These are phyloP conservation scores for Tylopilus balloui DNA, from an alignment of 768 basidiomycete species.

Conservation along the genomic window DNA sequence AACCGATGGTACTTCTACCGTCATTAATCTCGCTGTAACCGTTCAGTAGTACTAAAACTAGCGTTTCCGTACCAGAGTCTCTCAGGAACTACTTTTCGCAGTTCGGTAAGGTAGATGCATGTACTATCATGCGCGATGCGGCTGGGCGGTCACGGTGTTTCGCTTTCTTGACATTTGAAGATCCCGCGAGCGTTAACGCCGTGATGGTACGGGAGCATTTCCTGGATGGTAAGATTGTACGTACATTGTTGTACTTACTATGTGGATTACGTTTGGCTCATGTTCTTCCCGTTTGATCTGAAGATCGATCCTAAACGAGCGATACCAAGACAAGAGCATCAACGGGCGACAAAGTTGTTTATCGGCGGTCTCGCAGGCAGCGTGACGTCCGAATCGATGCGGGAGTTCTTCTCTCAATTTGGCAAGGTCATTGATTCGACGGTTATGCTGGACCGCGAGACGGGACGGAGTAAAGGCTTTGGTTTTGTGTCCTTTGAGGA, in stretches of 20 bases:
- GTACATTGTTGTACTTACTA: slow-evolving; percentile 35
- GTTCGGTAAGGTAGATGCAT: slow-evolving; percentile 95
- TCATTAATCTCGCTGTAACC: slow-evolving; percentile 34
- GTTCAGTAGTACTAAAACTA: slow-evolving; percentile 43
- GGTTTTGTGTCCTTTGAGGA: slow-evolving; percentile 97
- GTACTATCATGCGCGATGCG: slow-evolving; percentile 98
- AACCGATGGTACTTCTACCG: slow-evolving; percentile 79
- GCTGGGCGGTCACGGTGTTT: slow-evolving; percentile 94
- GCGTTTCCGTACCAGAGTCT: slow-evolving; percentile 47
- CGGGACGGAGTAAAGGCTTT: slow-evolving; percentile 92
- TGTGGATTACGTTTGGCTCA: slow-evolving; percentile 15
- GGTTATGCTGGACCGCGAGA: slow-evolving; percentile 97
- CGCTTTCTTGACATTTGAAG: slow-evolving; percentile 95
- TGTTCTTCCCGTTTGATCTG: slow-evolving; percentile 13
- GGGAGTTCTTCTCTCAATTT: slow-evolving; percentile 88
- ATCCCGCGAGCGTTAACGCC: slow-evolving; percentile 87
- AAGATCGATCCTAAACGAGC: slow-evolving; percentile 99
- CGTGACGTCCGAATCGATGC: slow-evolving; percentile 92
- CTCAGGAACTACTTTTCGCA: slow-evolving; percentile 88
- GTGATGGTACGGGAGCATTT: slow-evolving; percentile 95
- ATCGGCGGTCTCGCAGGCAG: slow-evolving; percentile 90
- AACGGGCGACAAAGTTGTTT: slow-evolving; percentile 90
- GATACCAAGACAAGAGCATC: slow-evolving; percentile 93
- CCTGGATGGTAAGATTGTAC: slow-evolving; percentile 94
- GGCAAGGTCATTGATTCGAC: slow-evolving; percentile 97